These are phyloP conservation scores for Aspergillus flavus DNA, from an alignment of 2,329 filamentous ascomycete genomes.

Conservation along the genomic window DNA sequence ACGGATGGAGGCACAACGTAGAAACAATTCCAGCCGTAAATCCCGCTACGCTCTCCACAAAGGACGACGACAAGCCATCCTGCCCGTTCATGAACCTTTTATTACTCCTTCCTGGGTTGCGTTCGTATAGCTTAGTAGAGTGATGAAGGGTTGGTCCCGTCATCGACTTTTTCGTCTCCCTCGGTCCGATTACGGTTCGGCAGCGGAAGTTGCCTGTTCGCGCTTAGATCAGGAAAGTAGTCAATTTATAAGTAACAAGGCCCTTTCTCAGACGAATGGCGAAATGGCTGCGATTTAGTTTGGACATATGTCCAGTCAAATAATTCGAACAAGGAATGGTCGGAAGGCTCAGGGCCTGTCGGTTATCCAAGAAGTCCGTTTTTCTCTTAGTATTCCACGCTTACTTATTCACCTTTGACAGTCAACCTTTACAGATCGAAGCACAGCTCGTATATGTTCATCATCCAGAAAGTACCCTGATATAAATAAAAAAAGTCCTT, in stretches of 20 bases:
- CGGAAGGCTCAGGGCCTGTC: background rate
- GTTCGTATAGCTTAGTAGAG: conserved; percentile 10
- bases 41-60: conserved; percentile 86
- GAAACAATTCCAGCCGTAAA: conserved; percentile 85
- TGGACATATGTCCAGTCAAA: background rate
- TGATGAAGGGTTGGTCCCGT: background rate
- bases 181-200: background rate
- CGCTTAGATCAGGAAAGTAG: background rate
- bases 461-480: background rate
- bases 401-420: background rate
- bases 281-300: background rate
- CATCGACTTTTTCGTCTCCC: background rate
- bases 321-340: background rate
- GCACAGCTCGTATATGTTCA: background rate
- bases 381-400: background rate
- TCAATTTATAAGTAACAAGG: background rate
- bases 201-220: background rate
- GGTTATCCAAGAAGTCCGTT: background rate
- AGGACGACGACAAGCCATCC: conserved; percentile 69
- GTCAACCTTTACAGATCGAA: background rate
- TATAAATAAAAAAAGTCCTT: conserved; percentile 17
- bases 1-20: conserved; percentile 84
- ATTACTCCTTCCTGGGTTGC: background rate
- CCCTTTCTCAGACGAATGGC: background rate
- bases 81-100: conserved; percentile 46